These are phyloP conservation scores for Pueraria montana DNA, from an alignment of 306 rosid species.

Conservation along the genomic window DNA sequence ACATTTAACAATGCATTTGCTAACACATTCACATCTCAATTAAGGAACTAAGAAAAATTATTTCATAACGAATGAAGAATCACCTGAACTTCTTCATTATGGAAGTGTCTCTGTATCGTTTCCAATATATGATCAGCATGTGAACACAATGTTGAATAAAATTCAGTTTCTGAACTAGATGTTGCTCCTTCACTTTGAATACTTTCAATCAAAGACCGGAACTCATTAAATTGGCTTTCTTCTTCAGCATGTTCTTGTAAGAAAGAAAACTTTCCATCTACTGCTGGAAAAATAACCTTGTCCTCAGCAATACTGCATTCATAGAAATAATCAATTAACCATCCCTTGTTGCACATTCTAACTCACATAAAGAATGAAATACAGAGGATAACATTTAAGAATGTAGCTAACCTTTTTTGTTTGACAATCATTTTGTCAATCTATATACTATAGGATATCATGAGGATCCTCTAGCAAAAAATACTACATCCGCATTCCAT, in stretches of 20 bases:
- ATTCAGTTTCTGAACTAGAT: slow-evolving; percentile 84
- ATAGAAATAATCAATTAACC: slow-evolving; percentile 47
- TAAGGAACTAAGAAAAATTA: slow-evolving; percentile 17
- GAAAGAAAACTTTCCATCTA: slow-evolving; percentile 93
- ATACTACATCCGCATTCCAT: slow-evolving; percentile 26
- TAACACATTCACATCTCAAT: slow-evolving; percentile 34
- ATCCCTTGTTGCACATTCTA: not conserved
- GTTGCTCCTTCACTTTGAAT: slow-evolving; percentile 88
- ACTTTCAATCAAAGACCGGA: slow-evolving; percentile 86
- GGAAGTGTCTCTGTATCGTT: slow-evolving; percentile 87
- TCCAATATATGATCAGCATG: slow-evolving; percentile 98
- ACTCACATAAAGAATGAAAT: slow-evolving; percentile 16
- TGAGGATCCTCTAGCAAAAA: slow-evolving; percentile 27
- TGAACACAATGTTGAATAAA: slow-evolving; percentile 84
- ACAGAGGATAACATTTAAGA: slow-evolving; percentile 20
- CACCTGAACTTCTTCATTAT: slow-evolving; percentile 96
- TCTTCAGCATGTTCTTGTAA: slow-evolving; percentile 90
- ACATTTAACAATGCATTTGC: slow-evolving; percentile 24
- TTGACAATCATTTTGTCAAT: slow-evolving; percentile 34
- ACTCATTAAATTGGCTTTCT: slow-evolving; percentile 95
- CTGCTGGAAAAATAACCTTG: slow-evolving; percentile 96
- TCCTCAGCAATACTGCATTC: slow-evolving; percentile 97
- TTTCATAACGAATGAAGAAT: slow-evolving; percentile 48
- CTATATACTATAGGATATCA: slow-evolving; percentile 18
- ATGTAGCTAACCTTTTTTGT: not conserved